Base-by-base conservation (phyloP, 2,329 filamentous ascomycete species). In the Fusarium veterinarium region DNA sequence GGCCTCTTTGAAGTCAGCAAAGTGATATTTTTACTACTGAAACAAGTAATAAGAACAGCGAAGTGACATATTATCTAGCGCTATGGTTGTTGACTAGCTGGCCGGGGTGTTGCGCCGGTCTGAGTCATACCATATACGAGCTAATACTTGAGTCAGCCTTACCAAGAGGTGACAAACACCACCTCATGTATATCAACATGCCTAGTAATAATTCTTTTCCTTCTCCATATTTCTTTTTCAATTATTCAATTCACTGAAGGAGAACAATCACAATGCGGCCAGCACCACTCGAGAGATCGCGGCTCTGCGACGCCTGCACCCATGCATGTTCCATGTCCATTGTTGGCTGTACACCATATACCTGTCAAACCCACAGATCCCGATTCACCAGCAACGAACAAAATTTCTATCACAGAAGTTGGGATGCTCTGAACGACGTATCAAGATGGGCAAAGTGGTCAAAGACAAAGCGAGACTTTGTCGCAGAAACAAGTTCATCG, bases 391-490 rank as follows among this genome's bases (percentile, higher is more conserved):
- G 8, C 3, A 19, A 25, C 0, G 5, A 9, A 1, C 8, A 38
- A 4, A 8, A 13, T 11, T 20, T 4, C 11, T 19, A 38, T 1
- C 4, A 6, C 0, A 6, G 11, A 2, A 20, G 8, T 5, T 38
- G 57, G 42, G 16, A 49, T 14, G 3, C 1, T 11, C 10, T 49
- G 0, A 30, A 9, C 4, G 17, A 38, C 7, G 10, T 23, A 2
- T 46, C 55, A 3, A 33, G 33, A 1, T 63, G 58, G 61, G 61
- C 38, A 8, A 51, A 62, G 4, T 64, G 61, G 61, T 12, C 44
- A 53, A 64, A 64, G 4, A 44, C n/a, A 10, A 64, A 64, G 14
- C 2, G 6, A 12, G 57, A 53, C 0, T 64, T 64, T 8, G 2
- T 33, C 2, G 6, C 44, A 12, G 44, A 52, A 2, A 20, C 61